Percentiles rank a stretch among this genome's conserved stretches.
Conservation (phyloP, 2,329 filamentous ascomycete species). For the Basipetospora chlamydospora region DNA sequence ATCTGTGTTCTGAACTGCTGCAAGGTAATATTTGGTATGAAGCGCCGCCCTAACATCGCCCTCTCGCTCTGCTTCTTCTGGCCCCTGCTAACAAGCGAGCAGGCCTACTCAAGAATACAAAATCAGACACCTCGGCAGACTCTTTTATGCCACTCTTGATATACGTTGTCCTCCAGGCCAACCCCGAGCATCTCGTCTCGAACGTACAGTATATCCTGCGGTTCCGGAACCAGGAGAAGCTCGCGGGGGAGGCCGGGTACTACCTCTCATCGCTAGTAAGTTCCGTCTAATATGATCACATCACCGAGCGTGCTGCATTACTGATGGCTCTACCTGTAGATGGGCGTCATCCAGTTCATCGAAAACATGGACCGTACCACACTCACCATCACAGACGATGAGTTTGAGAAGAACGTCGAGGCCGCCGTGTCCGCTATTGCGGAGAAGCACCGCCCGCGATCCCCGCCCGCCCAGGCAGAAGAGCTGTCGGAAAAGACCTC, state of each 20-base stretch:
- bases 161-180: constrained; percentile 86
- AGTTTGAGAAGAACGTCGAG: constrained; percentile 95
- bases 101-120: constrained; percentile 81
- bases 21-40: constrained; percentile 90
- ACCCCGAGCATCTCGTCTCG: constrained; percentile 87
- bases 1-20: constrained; percentile 97
- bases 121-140: constrained; percentile 88
- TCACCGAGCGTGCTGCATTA: no score
- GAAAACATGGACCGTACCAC: constrained; percentile 92
- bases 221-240: constrained; percentile 93
- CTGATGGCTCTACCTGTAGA: constrained; percentile 26
- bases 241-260: constrained; percentile 94
- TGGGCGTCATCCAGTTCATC: constrained; percentile 92
- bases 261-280: constrained; percentile 83
- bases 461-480: constrained; percentile 22
- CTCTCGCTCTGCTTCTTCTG: no score
- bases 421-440: constrained; percentile 90
- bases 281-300: no score
- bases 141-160: constrained; percentile 92
- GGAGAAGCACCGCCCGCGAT: constrained; percentile 58
- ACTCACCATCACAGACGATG: constrained; percentile 82
- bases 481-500: constrained; percentile 27
- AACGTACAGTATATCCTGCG: constrained; percentile 97
- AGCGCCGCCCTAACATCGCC: neutral
- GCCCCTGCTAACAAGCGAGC: neutral